Evolutionary conservation across 352 stramenopile species (phyloP), one percentile per base, ranked within the genome.

Genomic region (Phytophthora sansomeana): DNA sequence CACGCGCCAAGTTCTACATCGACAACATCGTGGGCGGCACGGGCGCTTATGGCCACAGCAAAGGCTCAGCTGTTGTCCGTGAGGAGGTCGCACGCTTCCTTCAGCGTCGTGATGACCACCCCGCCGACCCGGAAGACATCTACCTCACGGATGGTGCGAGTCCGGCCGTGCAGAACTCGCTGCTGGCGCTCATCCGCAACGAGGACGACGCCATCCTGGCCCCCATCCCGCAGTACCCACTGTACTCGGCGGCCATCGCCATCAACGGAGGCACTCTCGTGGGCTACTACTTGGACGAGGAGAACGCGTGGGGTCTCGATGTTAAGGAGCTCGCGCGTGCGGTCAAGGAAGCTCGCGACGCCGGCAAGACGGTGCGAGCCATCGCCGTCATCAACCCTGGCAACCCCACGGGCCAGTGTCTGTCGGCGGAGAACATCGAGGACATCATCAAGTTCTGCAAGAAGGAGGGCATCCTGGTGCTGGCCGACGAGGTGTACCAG

Each of bases 351-450:
- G 96, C 96, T 13, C 86, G 87, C 38, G 72, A 75, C 13, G 77
- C 95, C 9, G 95, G 96, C 42, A 97, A 98, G 71, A 96, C 89
- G 11, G 90, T 98, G 32, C 91, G 96, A 50, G 93, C 85, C 4
- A 81, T 99, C 21, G 97, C 98, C n/a, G 83, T 99, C 19, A 99
- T 99, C 83, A 99, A 99, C 84, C 98, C 98, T 26, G 98, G 98
- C 58, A 99, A 99, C 81, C 98, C 98, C 1, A 99, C 98, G 14
- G 97, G 66, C 75, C 97, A 93, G 85, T 99, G 63, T 55, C 64
- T 94, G 29, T 82, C 85, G 64, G 57, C 68, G 13, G 75, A 97
- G 50, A 96, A 98, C 70, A 96, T 99, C 47, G 75, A 96, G 51
- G 92, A 97, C 63, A 98, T 99, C 65, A 94, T 99, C 50, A 73